phyloP scores from a whole-genome alignment of 768 basidiomycete genomes.

The Hericium alpestre region DNA sequence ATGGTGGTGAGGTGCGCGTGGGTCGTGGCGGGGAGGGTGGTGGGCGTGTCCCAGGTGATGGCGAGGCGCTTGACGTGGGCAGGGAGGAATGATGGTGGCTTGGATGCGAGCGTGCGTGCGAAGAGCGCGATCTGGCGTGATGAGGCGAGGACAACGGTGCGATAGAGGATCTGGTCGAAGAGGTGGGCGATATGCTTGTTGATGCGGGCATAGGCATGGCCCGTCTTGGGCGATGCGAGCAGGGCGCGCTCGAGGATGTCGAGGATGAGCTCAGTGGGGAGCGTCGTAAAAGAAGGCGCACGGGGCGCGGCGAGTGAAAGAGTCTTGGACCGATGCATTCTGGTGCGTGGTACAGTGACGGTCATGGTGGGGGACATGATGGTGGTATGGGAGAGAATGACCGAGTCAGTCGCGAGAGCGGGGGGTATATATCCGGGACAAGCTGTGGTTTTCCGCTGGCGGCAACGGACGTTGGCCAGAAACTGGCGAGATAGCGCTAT shows the following conservation, averaged over 20 bases:
- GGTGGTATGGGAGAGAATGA: background rate
- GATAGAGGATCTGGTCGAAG: slow-evolving; percentile 28
- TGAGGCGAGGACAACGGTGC: slow-evolving; percentile 27
- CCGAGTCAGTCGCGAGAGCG: background rate
- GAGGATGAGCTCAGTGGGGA: slow-evolving; percentile 30
- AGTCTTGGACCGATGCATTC: background rate
- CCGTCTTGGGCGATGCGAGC: slow-evolving; percentile 1
- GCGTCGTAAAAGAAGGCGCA: slow-evolving; percentile 1
- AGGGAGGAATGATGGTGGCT: slow-evolving; percentile 19
- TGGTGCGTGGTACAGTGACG: background rate
- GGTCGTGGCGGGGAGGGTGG: background rate
- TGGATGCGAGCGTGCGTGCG: slow-evolving; percentile 24
- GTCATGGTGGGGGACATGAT: background rate
- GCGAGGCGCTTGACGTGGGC: slow-evolving; percentile 28
- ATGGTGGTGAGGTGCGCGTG: slow-evolving; percentile 19
- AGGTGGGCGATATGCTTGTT: slow-evolving; percentile 21
- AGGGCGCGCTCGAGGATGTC: slow-evolving; percentile 28
- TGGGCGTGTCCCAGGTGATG: slow-evolving; percentile 17
- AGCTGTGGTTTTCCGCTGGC: background rate
- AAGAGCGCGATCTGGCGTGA: slow-evolving; percentile 23
- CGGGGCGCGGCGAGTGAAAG: background rate
- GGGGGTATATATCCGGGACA: background rate
- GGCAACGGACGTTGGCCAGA: background rate
- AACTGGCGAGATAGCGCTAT: background rate
- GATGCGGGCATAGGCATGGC: slow-evolving; percentile 16